phyloP scores from a whole-genome alignment of 306 rosid genomes.

The Mucuna pruriens region DNA sequence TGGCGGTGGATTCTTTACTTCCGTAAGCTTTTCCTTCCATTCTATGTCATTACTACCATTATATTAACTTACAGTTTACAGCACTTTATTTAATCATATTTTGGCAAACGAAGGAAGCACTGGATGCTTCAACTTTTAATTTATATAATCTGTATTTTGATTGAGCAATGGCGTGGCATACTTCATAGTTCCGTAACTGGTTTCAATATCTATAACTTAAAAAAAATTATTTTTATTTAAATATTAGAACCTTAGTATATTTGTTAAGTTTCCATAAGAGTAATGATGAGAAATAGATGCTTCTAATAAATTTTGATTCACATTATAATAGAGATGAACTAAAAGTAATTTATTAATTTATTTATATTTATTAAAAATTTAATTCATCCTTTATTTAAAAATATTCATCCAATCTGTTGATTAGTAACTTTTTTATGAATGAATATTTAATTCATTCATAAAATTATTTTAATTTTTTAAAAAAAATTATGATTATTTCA shows the following conservation, averaged over 20 bases:
- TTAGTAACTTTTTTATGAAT: no score
- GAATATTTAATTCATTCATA: no score
- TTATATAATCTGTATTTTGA: constrained; percentile 6
- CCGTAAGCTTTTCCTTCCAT: constrained; percentile 47
- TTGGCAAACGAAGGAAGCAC: constrained; percentile 16
- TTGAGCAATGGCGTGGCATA: neutral
- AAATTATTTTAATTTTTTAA: no score
- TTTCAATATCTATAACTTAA: neutral
- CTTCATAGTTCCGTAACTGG: neutral
- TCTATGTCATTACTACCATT: neutral
- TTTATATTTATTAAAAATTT: no score
- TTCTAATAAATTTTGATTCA: no score
- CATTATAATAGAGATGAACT: no score
- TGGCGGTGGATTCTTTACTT: constrained; percentile 55
- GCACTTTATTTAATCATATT: constrained; percentile 11
- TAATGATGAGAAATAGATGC: no score
- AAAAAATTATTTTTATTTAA: neutral
- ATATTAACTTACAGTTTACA: neutral
- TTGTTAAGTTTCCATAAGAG: neutral
- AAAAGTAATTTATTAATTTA: no score
- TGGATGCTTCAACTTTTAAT: neutral
- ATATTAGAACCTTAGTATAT: neutral
- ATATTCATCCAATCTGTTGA: no score
- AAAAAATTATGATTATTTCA: no score
- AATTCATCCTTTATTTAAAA: no score